These are phyloP conservation scores for Trematosphaeria pertusa DNA, from an alignment of 2,329 filamentous ascomycete genomes.

Conservation along the genomic window DNA sequence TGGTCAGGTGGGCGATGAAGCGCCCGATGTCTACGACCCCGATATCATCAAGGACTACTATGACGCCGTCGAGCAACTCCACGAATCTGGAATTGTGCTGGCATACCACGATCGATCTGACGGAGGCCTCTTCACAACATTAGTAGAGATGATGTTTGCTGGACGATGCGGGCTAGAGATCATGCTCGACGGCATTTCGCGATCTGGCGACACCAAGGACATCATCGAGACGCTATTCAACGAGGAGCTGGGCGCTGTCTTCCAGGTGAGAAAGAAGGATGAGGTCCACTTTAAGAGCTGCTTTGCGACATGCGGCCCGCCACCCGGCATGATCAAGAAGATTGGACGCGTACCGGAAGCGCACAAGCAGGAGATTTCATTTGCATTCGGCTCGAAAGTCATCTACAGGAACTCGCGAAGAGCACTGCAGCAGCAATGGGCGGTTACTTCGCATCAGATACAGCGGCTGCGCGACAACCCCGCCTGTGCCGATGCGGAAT, in stretches of 20 bases:
- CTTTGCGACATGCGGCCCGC: conserved; percentile 89
- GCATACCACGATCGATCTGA: conserved; percentile 96
- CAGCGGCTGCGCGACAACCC: conserved; percentile 91
- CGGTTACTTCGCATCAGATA: conserved; percentile 87
- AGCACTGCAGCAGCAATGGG: conserved; percentile 86
- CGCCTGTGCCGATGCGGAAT: conserved; percentile 83
- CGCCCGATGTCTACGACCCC: conserved; percentile 83
- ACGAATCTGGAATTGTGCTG: conserved; percentile 75
- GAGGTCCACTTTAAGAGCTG: conserved; percentile 86
- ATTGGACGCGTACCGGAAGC: conserved; percentile 77
- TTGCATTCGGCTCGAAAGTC: conserved; percentile 73
- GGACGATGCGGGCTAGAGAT: conserved; percentile 88
- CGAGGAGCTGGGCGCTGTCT: conserved; percentile 93
- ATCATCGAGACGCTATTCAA: conserved; percentile 87
- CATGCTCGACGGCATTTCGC: conserved; percentile 75
- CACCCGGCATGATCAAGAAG: conserved; percentile 79
- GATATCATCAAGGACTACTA: conserved; percentile 88
- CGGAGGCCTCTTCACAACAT: conserved; percentile 86
- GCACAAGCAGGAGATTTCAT: conserved; percentile 76
- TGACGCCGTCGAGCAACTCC: conserved; percentile 76
- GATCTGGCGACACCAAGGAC: conserved; percentile 67
- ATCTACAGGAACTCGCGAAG: conserved; percentile 74
- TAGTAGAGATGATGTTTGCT: conserved; percentile 98
- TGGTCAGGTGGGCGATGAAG: conserved; percentile 81
- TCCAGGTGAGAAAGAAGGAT: conserved; percentile 87